Evolutionary conservation across 148 eudicot genomes (phyloP).

Genomic region (Vaccinium macrocarpon): DNA sequence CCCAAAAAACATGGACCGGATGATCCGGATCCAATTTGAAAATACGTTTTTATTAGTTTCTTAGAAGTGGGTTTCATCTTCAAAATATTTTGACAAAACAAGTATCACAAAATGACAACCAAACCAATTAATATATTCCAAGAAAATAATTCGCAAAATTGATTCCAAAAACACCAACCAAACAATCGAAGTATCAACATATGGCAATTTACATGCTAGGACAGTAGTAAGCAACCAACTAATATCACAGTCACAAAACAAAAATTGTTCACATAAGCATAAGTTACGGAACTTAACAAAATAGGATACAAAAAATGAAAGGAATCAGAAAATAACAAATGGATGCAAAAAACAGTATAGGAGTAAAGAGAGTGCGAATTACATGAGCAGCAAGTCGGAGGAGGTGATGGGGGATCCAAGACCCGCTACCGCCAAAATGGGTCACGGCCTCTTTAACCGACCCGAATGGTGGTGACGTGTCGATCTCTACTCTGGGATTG

Average conservation of each 20-base stretch:
- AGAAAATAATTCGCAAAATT: not conserved
- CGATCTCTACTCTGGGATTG: slow-evolving; percentile 63
- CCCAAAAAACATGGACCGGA: no score
- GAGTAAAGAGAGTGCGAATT: not conserved
- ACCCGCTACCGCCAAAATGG: slow-evolving; percentile 74
- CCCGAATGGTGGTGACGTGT: slow-evolving; percentile 73
- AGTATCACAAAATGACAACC: not conserved
- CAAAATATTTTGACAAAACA: not conserved
- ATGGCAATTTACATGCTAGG: not conserved
- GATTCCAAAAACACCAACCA: not conserved
- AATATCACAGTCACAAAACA: not conserved
- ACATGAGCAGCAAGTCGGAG: slow-evolving; percentile 37
- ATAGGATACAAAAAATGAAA: not conserved
- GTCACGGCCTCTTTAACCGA: slow-evolving; percentile 90
- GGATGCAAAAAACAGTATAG: no score
- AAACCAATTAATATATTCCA: not conserved
- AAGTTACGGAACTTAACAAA: not conserved
- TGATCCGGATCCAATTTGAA: not conserved
- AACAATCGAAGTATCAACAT: not conserved
- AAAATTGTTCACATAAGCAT: not conserved
- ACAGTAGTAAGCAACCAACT: not conserved
- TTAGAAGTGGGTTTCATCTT: not conserved
- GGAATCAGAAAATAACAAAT: not conserved
- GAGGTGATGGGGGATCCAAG: slow-evolving; percentile 63
- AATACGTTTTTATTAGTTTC: not conserved